A percentile compares a stretch with the other conserved stretches of the same genome.
Evolutionary conservation across 2,329 filamentous ascomycete species (phyloP).

Genomic region (Penicillium sp.): DNA sequence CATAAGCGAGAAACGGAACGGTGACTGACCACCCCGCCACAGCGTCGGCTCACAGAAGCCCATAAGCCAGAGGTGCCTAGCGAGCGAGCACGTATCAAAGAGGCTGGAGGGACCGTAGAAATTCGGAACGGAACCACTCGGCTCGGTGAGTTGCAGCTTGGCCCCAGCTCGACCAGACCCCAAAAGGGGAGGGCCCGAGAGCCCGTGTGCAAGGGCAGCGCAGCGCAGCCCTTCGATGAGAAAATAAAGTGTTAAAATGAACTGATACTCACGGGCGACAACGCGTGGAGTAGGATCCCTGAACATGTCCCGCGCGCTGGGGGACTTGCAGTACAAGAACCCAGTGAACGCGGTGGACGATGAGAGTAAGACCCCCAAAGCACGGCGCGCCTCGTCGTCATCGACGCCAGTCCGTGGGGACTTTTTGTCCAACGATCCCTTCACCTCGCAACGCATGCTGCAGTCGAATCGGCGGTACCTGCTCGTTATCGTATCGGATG

Average conservation of each 20-base stretch:
- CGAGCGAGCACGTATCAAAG: slow-evolving; percentile 35
- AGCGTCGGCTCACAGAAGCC: slow-evolving; percentile 37
- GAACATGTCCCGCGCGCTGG: slow-evolving; percentile 42
- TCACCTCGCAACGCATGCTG: slow-evolving; percentile 29
- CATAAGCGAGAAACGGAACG: background rate
- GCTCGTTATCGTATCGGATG: slow-evolving; percentile 35
- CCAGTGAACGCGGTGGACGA: slow-evolving; percentile 33
- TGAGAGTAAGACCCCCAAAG: slow-evolving; percentile 9
- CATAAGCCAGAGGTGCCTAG: slow-evolving; percentile 36
- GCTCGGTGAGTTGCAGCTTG: slow-evolving; percentile 26
- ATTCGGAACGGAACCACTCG: slow-evolving; percentile 31
- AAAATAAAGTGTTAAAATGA: background rate
- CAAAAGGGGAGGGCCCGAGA: background rate
- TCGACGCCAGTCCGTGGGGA: slow-evolving; percentile 27
- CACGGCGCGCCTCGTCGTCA: slow-evolving; percentile 24
- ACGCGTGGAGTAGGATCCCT: slow-evolving; percentile 27
- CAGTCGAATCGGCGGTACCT: slow-evolving; percentile 30
- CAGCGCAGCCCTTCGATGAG: background rate
- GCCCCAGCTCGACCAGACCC: background rate
- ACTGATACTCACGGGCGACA: background rate
- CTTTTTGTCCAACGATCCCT: slow-evolving; percentile 37
- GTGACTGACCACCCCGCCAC: background rate
- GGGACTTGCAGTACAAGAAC: slow-evolving; percentile 42
- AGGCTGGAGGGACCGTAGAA: slow-evolving; percentile 34
- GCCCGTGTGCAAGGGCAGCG: background rate